phyloP scores from a whole-genome alignment of 2,329 filamentous ascomycete species.

The Botrytis squamosa region DNA sequence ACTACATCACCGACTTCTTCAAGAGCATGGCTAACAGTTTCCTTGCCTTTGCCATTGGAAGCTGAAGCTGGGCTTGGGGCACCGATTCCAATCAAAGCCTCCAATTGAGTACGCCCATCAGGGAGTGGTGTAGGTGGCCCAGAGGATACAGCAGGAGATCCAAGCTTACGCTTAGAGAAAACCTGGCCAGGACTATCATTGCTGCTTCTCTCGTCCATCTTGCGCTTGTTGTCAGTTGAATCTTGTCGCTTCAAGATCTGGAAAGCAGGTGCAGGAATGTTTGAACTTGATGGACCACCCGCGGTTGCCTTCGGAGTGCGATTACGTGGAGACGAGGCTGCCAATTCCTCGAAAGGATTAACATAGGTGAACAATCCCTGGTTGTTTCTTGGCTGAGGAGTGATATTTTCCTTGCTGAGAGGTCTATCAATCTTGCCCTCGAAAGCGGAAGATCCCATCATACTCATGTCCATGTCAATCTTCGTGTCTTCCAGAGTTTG shows the following conservation, averaged over 20 bases:
- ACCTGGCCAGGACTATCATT: slow-evolving; percentile 34
- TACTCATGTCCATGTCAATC: slow-evolving; percentile 41
- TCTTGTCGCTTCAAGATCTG: slow-evolving; percentile 40
- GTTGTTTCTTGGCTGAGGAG: slow-evolving; percentile 26
- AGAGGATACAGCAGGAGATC: slow-evolving; percentile 31
- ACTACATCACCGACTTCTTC: slow-evolving; percentile 14
- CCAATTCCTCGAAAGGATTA: slow-evolving; percentile 70
- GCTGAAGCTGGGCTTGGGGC: slow-evolving; percentile 26
- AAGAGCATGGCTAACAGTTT: slow-evolving; percentile 68
- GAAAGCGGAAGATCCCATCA: slow-evolving; percentile 33
- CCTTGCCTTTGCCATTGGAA: slow-evolving; percentile 43
- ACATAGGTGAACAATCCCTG: slow-evolving; percentile 62
- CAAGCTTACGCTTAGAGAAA: slow-evolving; percentile 35
- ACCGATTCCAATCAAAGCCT: slow-evolving; percentile 38
- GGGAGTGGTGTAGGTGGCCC: slow-evolving; percentile 34
- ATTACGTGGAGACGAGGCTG: slow-evolving; percentile 63
- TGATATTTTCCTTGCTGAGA: slow-evolving; percentile 31
- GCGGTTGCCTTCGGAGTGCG: slow-evolving; percentile 48
- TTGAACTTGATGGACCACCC: slow-evolving; percentile 41
- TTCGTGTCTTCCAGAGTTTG: slow-evolving; percentile 46
- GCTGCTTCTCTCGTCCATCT: slow-evolving; percentile 33
- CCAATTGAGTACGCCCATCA: slow-evolving; percentile 42
- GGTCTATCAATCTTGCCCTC: slow-evolving; percentile 24
- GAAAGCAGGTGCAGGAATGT: slow-evolving; percentile 31
- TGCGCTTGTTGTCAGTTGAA: slow-evolving; percentile 35